A percentile compares a stretch with the other conserved stretches of the same genome.
Conservation (phyloP, 768 basidiomycete species). For the Trametes elegans region DNA sequence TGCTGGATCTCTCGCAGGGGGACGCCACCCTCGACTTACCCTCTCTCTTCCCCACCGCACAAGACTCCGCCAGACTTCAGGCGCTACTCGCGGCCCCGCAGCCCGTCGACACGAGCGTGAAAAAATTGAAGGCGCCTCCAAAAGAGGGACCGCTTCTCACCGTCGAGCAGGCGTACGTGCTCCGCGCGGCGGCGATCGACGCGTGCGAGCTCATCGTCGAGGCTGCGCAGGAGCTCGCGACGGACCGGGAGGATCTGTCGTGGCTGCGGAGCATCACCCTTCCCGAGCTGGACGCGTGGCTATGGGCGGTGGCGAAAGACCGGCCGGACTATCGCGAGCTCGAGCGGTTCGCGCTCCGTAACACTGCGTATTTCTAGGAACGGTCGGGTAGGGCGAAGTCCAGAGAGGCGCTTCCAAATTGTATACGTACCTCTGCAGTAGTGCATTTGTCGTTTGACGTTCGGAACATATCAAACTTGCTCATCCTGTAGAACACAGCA, state of each 20-base stretch:
- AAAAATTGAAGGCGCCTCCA: slow-evolving; percentile 25
- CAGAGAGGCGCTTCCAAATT: neutral
- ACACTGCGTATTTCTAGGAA: slow-evolving; percentile 72
- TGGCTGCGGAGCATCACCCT: slow-evolving; percentile 60
- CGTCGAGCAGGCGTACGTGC: slow-evolving; percentile 59
- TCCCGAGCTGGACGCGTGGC: slow-evolving; percentile 70
- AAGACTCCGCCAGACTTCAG: slow-evolving; percentile 37
- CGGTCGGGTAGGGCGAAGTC: neutral
- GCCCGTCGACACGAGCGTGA: slow-evolving; percentile 11
- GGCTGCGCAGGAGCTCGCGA: slow-evolving; percentile 41
- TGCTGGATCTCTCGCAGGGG: slow-evolving; percentile 60
- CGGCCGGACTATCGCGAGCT: slow-evolving; percentile 66
- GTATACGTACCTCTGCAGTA: neutral
- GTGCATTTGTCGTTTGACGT: too few relatives aligned
- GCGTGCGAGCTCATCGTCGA: slow-evolving; percentile 71
- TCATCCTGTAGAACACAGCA: too few relatives aligned
- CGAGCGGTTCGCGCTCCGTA: slow-evolving; percentile 60
- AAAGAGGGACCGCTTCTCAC: slow-evolving; percentile 56
- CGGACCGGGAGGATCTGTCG: slow-evolving; percentile 29
- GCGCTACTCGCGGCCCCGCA: slow-evolving; percentile 38
- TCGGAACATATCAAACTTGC: too few relatives aligned
- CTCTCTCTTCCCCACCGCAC: slow-evolving; percentile 48
- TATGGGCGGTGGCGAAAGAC: slow-evolving; percentile 84
- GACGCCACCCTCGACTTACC: slow-evolving; percentile 40
- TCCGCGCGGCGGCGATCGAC: slow-evolving; percentile 79